These are phyloP conservation scores for Aspergillus sp. DNA, from an alignment of 2,329 filamentous ascomycete genomes.

Conservation along the genomic window DNA sequence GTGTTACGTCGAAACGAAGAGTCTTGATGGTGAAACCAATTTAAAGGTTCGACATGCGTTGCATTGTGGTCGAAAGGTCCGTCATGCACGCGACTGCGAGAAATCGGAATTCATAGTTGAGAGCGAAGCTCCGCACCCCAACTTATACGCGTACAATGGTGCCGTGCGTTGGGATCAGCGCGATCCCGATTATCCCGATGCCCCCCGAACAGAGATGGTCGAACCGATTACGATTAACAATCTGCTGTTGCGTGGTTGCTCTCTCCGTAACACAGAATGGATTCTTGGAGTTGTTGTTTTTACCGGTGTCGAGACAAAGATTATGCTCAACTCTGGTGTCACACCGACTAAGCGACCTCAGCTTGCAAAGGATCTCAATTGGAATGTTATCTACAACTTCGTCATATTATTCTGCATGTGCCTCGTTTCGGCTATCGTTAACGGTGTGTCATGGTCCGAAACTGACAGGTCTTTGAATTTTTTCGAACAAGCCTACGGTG, in stretches of 20 bases:
- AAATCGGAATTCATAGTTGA: conserved; percentile 82
- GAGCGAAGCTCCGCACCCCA: conserved; percentile 87
- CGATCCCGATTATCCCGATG: conserved; percentile 62
- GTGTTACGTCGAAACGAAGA: conserved; percentile 98
- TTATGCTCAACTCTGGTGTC: conserved; percentile 97
- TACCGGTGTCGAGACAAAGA: conserved; percentile 95
- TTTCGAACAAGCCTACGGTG: conserved; percentile 84
- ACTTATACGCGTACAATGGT: conserved; percentile 92
- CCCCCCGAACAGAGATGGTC: conserved; percentile 72
- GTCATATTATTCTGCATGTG: conserved; percentile 87
- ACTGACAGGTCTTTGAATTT: conserved; percentile 71
- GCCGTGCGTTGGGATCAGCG: conserved; percentile 83
- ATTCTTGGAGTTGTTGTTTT: conserved; percentile 88
- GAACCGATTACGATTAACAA: conserved; percentile 97
- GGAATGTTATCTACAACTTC: conserved; percentile 97
- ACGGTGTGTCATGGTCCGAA: conserved; percentile 78
- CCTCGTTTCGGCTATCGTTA: conserved; percentile 77
- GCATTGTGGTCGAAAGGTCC: conserved; percentile 77
- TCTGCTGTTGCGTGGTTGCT: conserved; percentile 86
- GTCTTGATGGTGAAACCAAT: conserved; percentile 96
- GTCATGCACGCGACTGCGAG: conserved; percentile 90
- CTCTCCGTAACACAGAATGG: conserved; percentile 95
- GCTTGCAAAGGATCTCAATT: conserved; percentile 91
- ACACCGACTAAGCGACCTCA: conserved; percentile 92
- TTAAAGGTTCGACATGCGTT: conserved; percentile 91